phyloP scores from a whole-genome alignment of 345 rosid genomes.

The Euclidium syriacum region DNA sequence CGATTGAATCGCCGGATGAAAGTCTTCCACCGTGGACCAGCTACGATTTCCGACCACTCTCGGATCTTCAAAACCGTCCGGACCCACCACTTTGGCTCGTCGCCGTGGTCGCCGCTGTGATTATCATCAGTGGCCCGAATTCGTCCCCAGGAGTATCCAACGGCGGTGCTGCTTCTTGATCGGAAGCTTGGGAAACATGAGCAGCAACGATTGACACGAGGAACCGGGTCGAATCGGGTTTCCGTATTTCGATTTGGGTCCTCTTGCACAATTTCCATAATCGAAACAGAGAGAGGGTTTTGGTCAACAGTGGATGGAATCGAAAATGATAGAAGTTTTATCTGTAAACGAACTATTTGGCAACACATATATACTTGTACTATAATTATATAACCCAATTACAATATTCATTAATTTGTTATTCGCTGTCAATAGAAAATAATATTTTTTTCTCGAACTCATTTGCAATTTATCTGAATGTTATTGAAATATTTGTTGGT shows the following conservation, averaged over 20 bases:
- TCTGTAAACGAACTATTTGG: not conserved
- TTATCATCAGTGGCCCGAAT: conserved; percentile 29
- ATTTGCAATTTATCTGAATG: not conserved
- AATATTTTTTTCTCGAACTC: no score
- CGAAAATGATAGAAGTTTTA: not conserved
- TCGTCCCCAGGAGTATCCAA: conserved; percentile 47
- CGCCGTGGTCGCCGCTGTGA: conserved; percentile 20
- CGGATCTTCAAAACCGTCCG: conserved; percentile 52
- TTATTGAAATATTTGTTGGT: not conserved
- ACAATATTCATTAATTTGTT: no score
- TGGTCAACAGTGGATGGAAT: conserved; percentile 8
- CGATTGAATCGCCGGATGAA: conserved; percentile 84
- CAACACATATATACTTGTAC: not conserved
- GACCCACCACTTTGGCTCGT: conserved; percentile 48
- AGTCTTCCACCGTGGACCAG: conserved; percentile 97
- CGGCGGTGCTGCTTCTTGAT: conserved; percentile 35
- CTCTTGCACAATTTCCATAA: conserved; percentile 17
- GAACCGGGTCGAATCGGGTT: conserved; percentile 6
- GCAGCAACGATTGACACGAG: conserved; percentile 36
- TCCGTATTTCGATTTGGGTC: conserved; percentile 23
- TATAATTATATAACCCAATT: not conserved
- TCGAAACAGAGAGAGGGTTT: not conserved
- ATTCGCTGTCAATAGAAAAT: no score
- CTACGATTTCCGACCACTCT: conserved; percentile 93
- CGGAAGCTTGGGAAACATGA: conserved; percentile 54